Evolutionary conservation across 139 green algal species (phyloP), one percentile per base, ranked within the genome.

Genomic region (Tetradesmus obliquus): DNA sequence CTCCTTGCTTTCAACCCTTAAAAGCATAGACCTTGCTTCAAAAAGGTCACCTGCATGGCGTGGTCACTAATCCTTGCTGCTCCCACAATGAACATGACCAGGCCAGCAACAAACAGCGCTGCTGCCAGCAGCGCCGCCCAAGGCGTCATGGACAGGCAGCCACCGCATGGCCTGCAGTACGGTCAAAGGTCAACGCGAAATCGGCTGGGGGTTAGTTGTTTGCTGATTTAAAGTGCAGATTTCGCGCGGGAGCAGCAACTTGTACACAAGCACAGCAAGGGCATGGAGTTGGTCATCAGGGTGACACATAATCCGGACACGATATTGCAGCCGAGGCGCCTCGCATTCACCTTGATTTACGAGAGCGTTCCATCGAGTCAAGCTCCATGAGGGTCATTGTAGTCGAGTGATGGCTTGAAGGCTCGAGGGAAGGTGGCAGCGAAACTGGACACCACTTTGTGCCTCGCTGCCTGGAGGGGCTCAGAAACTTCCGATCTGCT

Each of bases 61-160:
- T 88, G 72, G 8, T 88, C n/a, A 8, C 57, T 51, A 2, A 79
- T 62, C 20, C 79, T 76, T 60, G 72, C 66, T 66, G 55, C 84
- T 13, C 84, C 84, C 10, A 62, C 84, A 57, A 88, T 55, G 53
- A 76, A 88, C 55, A 66, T 32, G 3, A 62, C 84, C 3, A 88
- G n/a, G 9, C 84, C 84, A 55, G 20, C 84, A 0, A 88, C n/a
- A 24, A 88, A 88, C 57, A 88, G 58, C 22, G 57, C 57, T 45
- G 84, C 12, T 88, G 84, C 32, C n/a, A 88, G 57, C 8, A 88
- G 13, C 19, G 84, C 84, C 13, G 57, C 71, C 84, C 84, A 88
- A 12, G 84, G 84, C 13, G 84, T 88, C 22, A 55, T 24, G 10
- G n/a, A 51, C 24, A 88, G 15, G 57, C 57, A 88, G 22, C 84